Evolutionary conservation across 345 rosid genomes (phyloP), one percentile per base, ranked within the genome.

Genomic region (Isatis tinctoria): DNA sequence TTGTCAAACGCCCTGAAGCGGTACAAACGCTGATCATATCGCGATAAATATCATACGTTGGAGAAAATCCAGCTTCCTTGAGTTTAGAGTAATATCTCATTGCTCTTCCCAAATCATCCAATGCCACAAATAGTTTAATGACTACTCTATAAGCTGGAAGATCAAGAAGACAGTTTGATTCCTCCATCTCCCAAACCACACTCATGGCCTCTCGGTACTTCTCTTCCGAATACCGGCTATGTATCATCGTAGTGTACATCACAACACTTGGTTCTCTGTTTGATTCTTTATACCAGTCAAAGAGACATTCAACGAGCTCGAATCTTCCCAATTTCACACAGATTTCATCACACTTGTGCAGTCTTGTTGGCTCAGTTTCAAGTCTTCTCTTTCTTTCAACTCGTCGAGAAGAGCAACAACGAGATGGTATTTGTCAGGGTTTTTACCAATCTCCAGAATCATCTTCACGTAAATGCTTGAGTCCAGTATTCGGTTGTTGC

Each of bases 181-280:
- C 84, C 81, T 93, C 98, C 97, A 93, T 88, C 45, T 91, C 94
- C 98, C 96, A 93, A 51, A 93, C 86, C 56, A 87, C 53, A 77
- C 85, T 82, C 83, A 94, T 76, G n/a, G 98, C 98, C 36, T 91
- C 90, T 64, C 93, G 56, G 74, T 83, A 88, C 43, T 81, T 90
- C 69, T 69, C 77, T 75, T 87, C 90, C 0, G 83, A 74, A 69
- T 59, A 87, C 9, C 84, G 80, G 80, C 96, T 79, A 76, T 91
- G 98, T 78, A 94, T 85, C 79, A 91, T 33, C 27, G 88, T 89
- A 28, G 98, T 94, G 75, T 89, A 91, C 98, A 91, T 86, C 48
- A 89, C 91, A 67, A 94, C 82, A 48, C 83, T 85, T 2, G 83
- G 78, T 4, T 86, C 91, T 16, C 65, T 80, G 22, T 87, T 87